These are phyloP conservation scores for Pythium chondricola DNA, from an alignment of 352 stramenopile genomes.

Conservation along the genomic window DNA sequence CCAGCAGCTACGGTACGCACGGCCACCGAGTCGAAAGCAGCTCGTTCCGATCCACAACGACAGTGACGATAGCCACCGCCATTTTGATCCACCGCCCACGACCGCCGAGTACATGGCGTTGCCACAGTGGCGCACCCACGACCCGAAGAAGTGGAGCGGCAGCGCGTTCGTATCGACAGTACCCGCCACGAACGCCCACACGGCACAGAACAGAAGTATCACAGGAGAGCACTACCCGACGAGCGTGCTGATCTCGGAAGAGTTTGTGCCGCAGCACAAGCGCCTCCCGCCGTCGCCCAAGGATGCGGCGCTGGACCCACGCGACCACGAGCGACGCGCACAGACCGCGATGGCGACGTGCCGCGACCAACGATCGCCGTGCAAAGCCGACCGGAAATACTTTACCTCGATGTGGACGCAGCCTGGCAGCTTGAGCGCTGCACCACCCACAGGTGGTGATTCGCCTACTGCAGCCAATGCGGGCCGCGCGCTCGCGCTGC, in stretches of 20 bases:
- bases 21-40: constrained; percentile 1
- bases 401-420: constrained; percentile 61
- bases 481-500: constrained; percentile 7
- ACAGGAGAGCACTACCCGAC: constrained; percentile 25
- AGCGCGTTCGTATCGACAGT: constrained; percentile 47
- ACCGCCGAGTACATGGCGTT: constrained; percentile 53
- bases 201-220: constrained; percentile 42
- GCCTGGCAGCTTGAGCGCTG: constrained; percentile 6
- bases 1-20: not conserved
- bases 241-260: constrained; percentile 37
- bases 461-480: constrained; percentile 1
- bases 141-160: constrained; percentile 44
- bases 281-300: constrained; percentile 11
- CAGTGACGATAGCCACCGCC: constrained; percentile 4
- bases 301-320: constrained; percentile 7
- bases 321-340: constrained; percentile 38
- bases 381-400: constrained; percentile 39
- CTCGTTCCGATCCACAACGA: not conserved
- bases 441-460: not conserved
- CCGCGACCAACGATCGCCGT: constrained; percentile 24
- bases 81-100: constrained; percentile 22
- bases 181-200: constrained; percentile 35
- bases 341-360: constrained; percentile 32
- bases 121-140: constrained; percentile 47
- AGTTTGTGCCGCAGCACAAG: constrained; percentile 26